Evolutionary conservation across 2,329 filamentous ascomycete genomes (phyloP).

Genomic region (Fusarium ramigenum): DNA sequence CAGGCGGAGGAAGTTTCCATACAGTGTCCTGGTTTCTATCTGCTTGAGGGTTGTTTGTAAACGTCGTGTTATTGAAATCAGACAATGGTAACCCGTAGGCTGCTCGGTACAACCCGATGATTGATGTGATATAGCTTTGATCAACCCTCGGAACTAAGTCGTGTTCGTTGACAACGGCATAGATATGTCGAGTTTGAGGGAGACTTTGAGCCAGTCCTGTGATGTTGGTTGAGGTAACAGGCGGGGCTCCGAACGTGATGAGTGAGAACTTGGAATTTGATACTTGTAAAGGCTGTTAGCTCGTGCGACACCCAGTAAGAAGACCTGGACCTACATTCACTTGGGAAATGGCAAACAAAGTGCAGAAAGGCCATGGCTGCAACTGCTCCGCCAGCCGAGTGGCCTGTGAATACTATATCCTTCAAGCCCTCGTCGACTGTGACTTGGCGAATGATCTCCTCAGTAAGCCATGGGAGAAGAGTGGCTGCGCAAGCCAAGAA

Average conservation of each 20-base stretch:
- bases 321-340: background rate
- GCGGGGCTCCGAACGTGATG: constrained; percentile 35
- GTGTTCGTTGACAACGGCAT: constrained; percentile 37
- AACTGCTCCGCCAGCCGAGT: constrained; percentile 40
- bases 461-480: constrained; percentile 12
- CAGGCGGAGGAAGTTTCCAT: background rate
- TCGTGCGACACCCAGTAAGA: fast-evolving
- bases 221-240: constrained; percentile 23
- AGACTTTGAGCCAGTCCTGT: background rate
- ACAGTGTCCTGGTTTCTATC: fast-evolving
- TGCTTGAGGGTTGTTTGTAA: background rate
- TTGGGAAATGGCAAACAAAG: background rate
- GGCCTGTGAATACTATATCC: constrained; percentile 35
- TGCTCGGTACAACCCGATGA: constrained; percentile 34
- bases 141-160: constrained; percentile 37
- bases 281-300: background rate
- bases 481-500: constrained; percentile 35
- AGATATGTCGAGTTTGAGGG: constrained; percentile 1
- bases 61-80: fast-evolving
- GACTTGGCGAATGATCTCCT: constrained; percentile 18
- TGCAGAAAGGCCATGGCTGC: constrained; percentile 30
- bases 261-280: constrained; percentile 16
- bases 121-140: constrained; percentile 25
- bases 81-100: constrained; percentile 3
- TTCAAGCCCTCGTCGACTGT: background rate